Evolutionary conservation across 2,329 filamentous ascomycete species (phyloP).

Genomic region (Teratosphaeria pseudoeucalypti): DNA sequence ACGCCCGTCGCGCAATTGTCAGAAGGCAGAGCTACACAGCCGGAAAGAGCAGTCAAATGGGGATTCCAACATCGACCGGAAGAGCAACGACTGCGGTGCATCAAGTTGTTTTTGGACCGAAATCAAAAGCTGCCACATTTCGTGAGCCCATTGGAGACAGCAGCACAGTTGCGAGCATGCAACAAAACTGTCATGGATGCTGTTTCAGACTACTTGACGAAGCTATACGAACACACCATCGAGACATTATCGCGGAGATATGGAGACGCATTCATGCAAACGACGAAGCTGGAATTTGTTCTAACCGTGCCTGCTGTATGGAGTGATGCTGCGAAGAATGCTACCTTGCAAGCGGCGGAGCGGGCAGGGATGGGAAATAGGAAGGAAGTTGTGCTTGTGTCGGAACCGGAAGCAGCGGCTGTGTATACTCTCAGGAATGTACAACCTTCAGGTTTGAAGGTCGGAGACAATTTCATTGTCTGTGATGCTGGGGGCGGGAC

Average conservation of each 20-base stretch:
- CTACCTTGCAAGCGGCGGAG: slow-evolving; percentile 67
- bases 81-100: slow-evolving; percentile 64
- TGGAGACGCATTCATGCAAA: slow-evolving; percentile 67
- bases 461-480: slow-evolving; percentile 52
- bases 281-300: slow-evolving; percentile 67
- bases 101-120: slow-evolving; percentile 75
- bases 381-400: slow-evolving; percentile 66
- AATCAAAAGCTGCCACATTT: slow-evolving; percentile 74
- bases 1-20: background rate
- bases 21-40: slow-evolving; percentile 16
- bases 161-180: slow-evolving; percentile 61
- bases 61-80: slow-evolving; percentile 75
- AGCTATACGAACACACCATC: slow-evolving; percentile 69
- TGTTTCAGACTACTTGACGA: slow-evolving; percentile 67
- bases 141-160: slow-evolving; percentile 66
- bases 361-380: slow-evolving; percentile 64
- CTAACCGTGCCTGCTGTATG: slow-evolving; percentile 75
- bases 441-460: slow-evolving; percentile 60
- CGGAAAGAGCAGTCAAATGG: slow-evolving; percentile 49
- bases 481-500: slow-evolving; percentile 49
- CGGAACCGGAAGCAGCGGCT: slow-evolving; percentile 69
- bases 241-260: slow-evolving; percentile 64
- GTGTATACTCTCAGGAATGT: slow-evolving; percentile 73
- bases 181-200: slow-evolving; percentile 71
- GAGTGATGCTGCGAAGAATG: slow-evolving; percentile 78